Conservation (phyloP, 495 filamentous ascomycete species). For the Annulohypoxylon stygium region DNA sequence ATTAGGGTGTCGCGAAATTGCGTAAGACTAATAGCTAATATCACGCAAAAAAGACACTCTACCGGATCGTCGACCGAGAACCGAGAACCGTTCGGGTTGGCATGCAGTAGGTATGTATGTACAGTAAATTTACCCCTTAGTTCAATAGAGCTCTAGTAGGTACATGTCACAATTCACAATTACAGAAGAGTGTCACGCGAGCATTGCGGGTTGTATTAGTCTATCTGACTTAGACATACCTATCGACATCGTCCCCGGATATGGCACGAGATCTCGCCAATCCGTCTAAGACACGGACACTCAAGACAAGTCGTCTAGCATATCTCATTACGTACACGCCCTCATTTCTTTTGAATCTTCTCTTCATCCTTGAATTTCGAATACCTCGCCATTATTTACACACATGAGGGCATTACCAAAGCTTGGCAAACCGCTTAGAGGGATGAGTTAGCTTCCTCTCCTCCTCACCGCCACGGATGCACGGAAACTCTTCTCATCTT, state of each 20-base stretch:
- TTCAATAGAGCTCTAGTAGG: background rate
- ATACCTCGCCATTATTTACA: background rate
- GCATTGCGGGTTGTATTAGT: conserved; percentile 20
- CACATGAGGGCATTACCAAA: background rate
- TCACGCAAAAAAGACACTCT: conserved; percentile 13
- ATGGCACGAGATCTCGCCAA: conserved; percentile 41
- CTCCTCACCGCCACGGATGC: conserved; percentile 22
- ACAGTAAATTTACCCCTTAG: conserved; percentile 1
- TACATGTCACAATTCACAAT: conserved; percentile 24
- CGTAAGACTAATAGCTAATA: conserved; percentile 35
- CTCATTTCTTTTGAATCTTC: conserved; percentile 1
- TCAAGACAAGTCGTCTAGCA: background rate
- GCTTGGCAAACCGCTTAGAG: background rate
- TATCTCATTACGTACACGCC: conserved; percentile 30
- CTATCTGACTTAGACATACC: conserved; percentile 9
- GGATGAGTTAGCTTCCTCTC: background rate
- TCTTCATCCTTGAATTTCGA: conserved; percentile 11
- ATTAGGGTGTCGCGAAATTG: conserved; percentile 21
- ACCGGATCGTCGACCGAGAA: conserved; percentile 1
- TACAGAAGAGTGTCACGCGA: conserved; percentile 38
- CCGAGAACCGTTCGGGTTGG: conserved; percentile 7
- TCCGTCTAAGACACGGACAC: conserved; percentile 24
- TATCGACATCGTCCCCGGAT: conserved; percentile 35
- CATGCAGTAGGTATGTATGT: conserved; percentile 6
- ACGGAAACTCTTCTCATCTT: background rate